Evolutionary conservation across 2,329 filamentous ascomycete genomes (phyloP), one percentile per base, ranked within the genome.

Genomic region (Dactylellina drechsleri): DNA sequence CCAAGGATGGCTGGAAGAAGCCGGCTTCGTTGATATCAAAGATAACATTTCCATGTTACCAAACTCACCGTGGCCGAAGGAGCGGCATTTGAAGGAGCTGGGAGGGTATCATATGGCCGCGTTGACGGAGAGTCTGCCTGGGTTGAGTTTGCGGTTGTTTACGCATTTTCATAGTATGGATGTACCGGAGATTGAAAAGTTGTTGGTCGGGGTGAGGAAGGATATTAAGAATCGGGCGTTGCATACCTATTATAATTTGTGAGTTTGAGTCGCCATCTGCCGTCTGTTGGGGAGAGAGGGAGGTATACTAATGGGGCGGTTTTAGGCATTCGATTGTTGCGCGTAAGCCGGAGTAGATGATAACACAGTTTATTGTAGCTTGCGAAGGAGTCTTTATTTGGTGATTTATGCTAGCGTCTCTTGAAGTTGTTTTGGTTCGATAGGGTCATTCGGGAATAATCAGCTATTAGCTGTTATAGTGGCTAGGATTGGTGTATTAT

Each of bases 111-210:
- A 72, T 2, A 43, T 77, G 31, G 59, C 20, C 15, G 60, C 50
- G 13, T 43, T 86, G 49, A 80, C 84, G 1, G 84, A 86, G 76
- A 85, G 84, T 12, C 78, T 86, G 12, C 83, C 86, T 74, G 85
- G 84, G 5, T 86, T 86, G 73, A 83, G 84, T 2, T 80, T 87
- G 54, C 85, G 85, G 0, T 84, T 85, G 12, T 81, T 86, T 78
- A 86, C 84, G 1, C 82, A 84, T 36, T 83, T 84, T 0, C 79
- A 86, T 64, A 81, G 81, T 1, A 87, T 85, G 85, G 81, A 80
- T 20, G 82, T 81, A 26, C 83, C 85, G 45, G 81, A 86, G 71
- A 84, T 86, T 10, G 84, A 87, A 76, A 75, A 84, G 15, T 85
- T 85, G 76, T 82, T 87, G 12, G 80, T 85, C 12, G 81, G 83